A percentile compares a stretch with the other conserved stretches of the same genome.
Conservation (phyloP, 1,139 yeast species). For the Lodderomyces oxycetoniae region DNA sequence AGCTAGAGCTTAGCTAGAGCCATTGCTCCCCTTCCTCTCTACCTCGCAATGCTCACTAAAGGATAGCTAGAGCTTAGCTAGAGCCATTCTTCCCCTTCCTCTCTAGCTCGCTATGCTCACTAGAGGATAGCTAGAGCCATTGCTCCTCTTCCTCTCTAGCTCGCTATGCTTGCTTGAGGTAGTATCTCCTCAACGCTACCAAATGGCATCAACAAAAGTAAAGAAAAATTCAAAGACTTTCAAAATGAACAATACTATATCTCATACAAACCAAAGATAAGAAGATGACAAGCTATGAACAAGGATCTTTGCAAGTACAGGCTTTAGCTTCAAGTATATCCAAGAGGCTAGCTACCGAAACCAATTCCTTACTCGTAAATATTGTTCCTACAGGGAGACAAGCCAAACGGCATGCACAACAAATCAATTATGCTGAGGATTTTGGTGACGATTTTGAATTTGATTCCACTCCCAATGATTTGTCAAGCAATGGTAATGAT, state of each 20-base stretch:
- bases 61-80: too few species aligned
- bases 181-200: neutral
- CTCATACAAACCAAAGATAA: neutral
- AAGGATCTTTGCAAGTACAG: slow-evolving; percentile 52
- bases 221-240: slow-evolving; percentile 3
- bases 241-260: neutral
- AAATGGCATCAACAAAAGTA: neutral
- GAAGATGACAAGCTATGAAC: slow-evolving; percentile 16
- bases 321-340: slow-evolving; percentile 69
- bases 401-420: slow-evolving; percentile 69
- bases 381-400: slow-evolving; percentile 74
- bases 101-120: too few species aligned
- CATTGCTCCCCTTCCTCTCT: too few species aligned
- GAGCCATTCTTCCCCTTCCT: too few species aligned
- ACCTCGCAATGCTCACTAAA: too few species aligned
- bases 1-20: too few species aligned
- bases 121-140: too few species aligned
- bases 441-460: slow-evolving; percentile 60
- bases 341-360: slow-evolving; percentile 30
- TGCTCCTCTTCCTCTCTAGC: too few species aligned
- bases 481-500: slow-evolving; percentile 1
- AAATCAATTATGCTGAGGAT: slow-evolving; percentile 82
- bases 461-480: slow-evolving; percentile 43
- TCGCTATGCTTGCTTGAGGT: neutral
- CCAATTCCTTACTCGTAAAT: slow-evolving; percentile 50